phyloP scores from a whole-genome alignment of 345 rosid genomes.

The Rhodomyrtus tomentosa region DNA sequence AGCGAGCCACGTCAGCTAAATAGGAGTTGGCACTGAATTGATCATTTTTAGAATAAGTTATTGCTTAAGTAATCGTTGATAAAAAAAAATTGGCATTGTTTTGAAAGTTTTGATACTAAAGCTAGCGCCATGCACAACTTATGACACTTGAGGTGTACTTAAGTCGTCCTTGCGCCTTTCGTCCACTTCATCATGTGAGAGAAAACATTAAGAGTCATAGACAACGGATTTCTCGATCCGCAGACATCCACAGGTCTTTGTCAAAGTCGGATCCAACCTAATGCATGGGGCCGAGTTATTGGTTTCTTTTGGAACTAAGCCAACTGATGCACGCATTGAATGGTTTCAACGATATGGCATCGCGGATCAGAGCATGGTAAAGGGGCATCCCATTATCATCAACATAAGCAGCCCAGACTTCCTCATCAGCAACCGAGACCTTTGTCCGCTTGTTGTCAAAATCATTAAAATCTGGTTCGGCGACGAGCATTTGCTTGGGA shows the following conservation, averaged over 20 bases:
- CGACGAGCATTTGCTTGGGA: slow-evolving; percentile 24
- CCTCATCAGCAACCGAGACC: slow-evolving; percentile 24
- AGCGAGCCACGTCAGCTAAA: too few species aligned
- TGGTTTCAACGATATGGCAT: slow-evolving; percentile 37
- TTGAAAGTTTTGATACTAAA: too few species aligned
- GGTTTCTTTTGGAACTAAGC: slow-evolving; percentile 41
- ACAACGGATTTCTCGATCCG: slow-evolving; percentile 27
- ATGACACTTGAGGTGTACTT: too few species aligned
- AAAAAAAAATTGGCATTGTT: too few species aligned
- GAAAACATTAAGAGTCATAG: slow-evolving; percentile 29
- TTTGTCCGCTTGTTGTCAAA: slow-evolving; percentile 43
- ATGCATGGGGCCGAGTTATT: slow-evolving; percentile 28
- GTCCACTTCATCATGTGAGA: slow-evolving; percentile 51
- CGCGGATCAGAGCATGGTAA: slow-evolving; percentile 34
- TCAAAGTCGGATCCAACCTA: slow-evolving; percentile 45
- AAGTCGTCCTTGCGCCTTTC: slow-evolving; percentile 29
- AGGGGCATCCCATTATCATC: slow-evolving; percentile 62
- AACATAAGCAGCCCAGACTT: slow-evolving; percentile 57
- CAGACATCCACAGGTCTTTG: slow-evolving; percentile 47
- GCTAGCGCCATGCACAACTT: too few species aligned
- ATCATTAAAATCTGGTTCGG: slow-evolving; percentile 47
- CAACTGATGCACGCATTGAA: slow-evolving; percentile 45
- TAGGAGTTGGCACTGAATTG: too few species aligned
- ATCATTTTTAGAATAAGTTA: too few species aligned
- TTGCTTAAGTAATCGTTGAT: too few species aligned